phyloP scores from a whole-genome alignment of 2,329 filamentous ascomycete species.

The Zarea fungicola region DNA sequence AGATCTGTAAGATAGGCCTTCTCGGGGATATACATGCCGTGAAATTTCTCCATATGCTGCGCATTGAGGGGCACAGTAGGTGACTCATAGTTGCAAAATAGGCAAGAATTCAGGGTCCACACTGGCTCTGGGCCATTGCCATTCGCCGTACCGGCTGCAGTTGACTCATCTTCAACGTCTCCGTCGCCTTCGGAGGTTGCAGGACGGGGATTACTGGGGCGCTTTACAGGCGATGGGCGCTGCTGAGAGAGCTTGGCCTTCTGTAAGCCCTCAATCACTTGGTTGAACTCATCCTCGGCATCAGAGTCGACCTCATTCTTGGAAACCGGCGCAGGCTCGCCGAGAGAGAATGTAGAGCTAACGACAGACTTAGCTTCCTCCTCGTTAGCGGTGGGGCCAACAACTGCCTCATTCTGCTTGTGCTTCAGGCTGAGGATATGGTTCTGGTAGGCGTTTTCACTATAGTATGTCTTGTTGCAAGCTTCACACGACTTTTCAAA shows the following conservation, averaged over 20 bases:
- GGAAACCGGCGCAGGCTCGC: slow-evolving; percentile 60
- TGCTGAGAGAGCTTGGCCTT: slow-evolving; percentile 61
- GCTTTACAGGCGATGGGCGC: slow-evolving; percentile 46
- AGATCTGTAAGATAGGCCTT: slow-evolving; percentile 75
- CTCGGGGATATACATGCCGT: slow-evolving; percentile 96
- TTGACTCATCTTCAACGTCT: slow-evolving; percentile 35
- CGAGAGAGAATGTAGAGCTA: slow-evolving; percentile 87
- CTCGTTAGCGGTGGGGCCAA: slow-evolving; percentile 37
- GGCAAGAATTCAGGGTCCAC: slow-evolving; percentile 54
- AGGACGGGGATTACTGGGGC: slow-evolving; percentile 47
- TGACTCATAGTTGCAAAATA: slow-evolving; percentile 90
- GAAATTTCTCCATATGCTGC: slow-evolving; percentile 83
- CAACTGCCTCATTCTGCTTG: slow-evolving; percentile 52
- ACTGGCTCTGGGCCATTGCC: slow-evolving; percentile 26
- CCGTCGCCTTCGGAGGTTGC: slow-evolving; percentile 45
- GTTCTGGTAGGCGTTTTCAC: slow-evolving; percentile 92
- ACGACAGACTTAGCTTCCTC: slow-evolving; percentile 78
- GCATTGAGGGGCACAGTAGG: slow-evolving; percentile 71
- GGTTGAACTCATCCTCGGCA: slow-evolving; percentile 68
- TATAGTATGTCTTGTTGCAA: slow-evolving; percentile 92
- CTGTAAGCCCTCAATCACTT: slow-evolving; percentile 73
- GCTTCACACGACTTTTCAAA: slow-evolving; percentile 78
- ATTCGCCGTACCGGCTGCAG: slow-evolving; percentile 35
- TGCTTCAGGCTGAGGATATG: slow-evolving; percentile 90
- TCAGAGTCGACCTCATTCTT: slow-evolving; percentile 55